Percentiles rank a stretch among this genome's conserved stretches.
Conservation (phyloP, 306 rosid genomes). For the Psophocarpus tetragonolobus region DNA sequence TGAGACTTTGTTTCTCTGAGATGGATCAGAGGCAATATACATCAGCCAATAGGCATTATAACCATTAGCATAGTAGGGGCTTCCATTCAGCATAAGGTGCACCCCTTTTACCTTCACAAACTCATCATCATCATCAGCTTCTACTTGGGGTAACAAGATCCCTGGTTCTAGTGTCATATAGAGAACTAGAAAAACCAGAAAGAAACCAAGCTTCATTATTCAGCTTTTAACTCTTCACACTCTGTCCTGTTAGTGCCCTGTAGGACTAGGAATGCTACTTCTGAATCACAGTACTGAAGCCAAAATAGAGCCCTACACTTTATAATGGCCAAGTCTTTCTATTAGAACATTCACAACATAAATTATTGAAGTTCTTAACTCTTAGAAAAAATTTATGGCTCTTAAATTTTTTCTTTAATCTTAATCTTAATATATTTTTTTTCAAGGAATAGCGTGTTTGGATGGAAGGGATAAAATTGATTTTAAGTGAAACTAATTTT, state of each 20-base stretch:
- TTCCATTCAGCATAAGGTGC: slow-evolving; percentile 66
- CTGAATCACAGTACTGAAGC: neutral
- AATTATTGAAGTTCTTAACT: too few species aligned
- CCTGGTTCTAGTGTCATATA: slow-evolving; percentile 28
- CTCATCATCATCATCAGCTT: slow-evolving; percentile 59
- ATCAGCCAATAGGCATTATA: slow-evolving; percentile 95
- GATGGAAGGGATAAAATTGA: too few species aligned
- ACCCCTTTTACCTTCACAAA: slow-evolving; percentile 75
- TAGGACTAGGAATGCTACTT: neutral
- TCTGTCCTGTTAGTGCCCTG: neutral
- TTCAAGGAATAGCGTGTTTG: too few species aligned
- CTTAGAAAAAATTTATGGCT: too few species aligned
- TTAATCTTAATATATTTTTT: too few species aligned
- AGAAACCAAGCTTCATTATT: slow-evolving; percentile 40
- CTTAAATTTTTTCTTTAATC: too few species aligned
- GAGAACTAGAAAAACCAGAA: slow-evolving; percentile 36
- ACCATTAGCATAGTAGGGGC: slow-evolving; percentile 79
- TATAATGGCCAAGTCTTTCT: neutral
- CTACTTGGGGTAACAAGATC: slow-evolving; percentile 8
- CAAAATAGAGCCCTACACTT: neutral
- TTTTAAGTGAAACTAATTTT: too few species aligned
- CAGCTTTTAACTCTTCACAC: neutral
- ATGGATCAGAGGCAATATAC: slow-evolving; percentile 82
- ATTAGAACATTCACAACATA: too few species aligned
- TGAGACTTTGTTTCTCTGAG: slow-evolving; percentile 70